Percentiles rank a stretch among this genome's conserved stretches.
These are phyloP conservation scores for Neobulgaria alba DNA, from an alignment of 2,329 filamentous ascomycete genomes.

Conservation along the genomic window DNA sequence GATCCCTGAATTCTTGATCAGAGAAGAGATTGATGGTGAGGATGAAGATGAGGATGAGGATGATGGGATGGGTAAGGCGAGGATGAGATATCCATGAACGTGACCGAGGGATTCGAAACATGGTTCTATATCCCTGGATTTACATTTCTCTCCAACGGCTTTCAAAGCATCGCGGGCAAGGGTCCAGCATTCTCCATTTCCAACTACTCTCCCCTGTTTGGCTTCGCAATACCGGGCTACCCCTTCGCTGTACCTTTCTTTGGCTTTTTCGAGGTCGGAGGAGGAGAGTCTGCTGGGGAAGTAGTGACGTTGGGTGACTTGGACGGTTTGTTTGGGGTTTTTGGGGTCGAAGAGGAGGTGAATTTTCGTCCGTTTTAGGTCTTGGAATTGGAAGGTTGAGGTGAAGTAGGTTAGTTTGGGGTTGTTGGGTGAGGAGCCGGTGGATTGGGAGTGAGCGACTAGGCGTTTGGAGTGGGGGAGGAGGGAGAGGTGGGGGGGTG, in stretches of 20 bases:
- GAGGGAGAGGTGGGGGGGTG: neutral
- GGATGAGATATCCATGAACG: slow-evolving; percentile 29
- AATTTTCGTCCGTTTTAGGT: neutral
- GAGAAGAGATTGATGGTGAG: too few relatives aligned
- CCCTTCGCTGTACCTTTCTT: too few relatives aligned
- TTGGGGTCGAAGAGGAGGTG: too few relatives aligned
- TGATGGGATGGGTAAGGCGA: slow-evolving; percentile 19
- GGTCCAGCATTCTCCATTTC: slow-evolving; percentile 33
- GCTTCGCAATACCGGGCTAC: slow-evolving; percentile 28
- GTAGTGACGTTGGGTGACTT: too few relatives aligned
- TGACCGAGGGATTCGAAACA: slow-evolving; percentile 27
- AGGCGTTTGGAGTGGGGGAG: neutral
- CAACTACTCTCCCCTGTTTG: slow-evolving; percentile 27
- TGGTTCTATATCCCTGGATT: slow-evolving; percentile 20
- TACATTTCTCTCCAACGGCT: slow-evolving; percentile 18
- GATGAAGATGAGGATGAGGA: slow-evolving; percentile 12
- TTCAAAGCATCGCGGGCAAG: slow-evolving; percentile 28
- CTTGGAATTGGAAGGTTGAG: neutral
- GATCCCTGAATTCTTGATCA: slow-evolving; percentile 25
- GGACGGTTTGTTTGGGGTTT: too few relatives aligned
- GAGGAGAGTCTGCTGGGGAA: too few relatives aligned
- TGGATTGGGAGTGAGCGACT: too few relatives aligned
- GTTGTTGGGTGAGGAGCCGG: neutral
- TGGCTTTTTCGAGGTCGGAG: too few relatives aligned
- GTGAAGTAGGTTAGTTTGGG: neutral